A percentile compares a stretch with the other conserved stretches of the same genome.
Conservation (phyloP, 148 eudicot genomes). For the Amaranthus hypochondriacus region DNA sequence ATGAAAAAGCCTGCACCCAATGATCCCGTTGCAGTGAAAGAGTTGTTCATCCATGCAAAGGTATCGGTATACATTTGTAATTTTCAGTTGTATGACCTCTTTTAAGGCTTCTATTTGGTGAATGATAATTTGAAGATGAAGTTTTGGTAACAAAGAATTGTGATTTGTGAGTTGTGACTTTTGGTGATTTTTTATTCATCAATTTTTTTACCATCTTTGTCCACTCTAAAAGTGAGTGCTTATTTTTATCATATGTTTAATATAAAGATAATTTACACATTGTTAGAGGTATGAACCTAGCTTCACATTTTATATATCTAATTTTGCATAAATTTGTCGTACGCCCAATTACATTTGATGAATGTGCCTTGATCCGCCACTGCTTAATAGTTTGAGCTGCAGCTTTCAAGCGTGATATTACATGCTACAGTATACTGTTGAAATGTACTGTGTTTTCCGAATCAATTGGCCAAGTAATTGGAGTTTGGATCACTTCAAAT, state of each 20-base stretch:
- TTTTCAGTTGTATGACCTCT: neutral
- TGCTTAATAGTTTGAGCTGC: neutral
- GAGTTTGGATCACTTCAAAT: neutral
- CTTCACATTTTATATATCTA: neutral
- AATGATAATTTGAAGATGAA: neutral
- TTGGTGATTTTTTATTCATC: too few relatives aligned
- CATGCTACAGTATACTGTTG: neutral
- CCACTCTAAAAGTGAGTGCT: neutral
- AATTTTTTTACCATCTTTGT: neutral
- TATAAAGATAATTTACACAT: neutral
- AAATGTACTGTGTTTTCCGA: neutral
- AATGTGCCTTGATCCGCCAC: neutral
- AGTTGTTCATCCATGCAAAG: slow-evolving; percentile 92
- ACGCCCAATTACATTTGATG: neutral
- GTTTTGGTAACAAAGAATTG: neutral
- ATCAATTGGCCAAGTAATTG: neutral
- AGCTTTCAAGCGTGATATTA: neutral
- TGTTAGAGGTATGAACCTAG: neutral
- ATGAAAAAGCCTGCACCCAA: slow-evolving; percentile 57
- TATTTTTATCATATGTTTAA: neutral
- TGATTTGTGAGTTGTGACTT: neutral
- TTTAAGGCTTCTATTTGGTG: neutral
- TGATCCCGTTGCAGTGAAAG: slow-evolving; percentile 70
- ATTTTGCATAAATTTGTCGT: neutral
- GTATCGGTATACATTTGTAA: slow-evolving; percentile 28